These are phyloP conservation scores for Aspergillus japonicus DNA, from an alignment of 2,329 filamentous ascomycete species.

Conservation along the genomic window DNA sequence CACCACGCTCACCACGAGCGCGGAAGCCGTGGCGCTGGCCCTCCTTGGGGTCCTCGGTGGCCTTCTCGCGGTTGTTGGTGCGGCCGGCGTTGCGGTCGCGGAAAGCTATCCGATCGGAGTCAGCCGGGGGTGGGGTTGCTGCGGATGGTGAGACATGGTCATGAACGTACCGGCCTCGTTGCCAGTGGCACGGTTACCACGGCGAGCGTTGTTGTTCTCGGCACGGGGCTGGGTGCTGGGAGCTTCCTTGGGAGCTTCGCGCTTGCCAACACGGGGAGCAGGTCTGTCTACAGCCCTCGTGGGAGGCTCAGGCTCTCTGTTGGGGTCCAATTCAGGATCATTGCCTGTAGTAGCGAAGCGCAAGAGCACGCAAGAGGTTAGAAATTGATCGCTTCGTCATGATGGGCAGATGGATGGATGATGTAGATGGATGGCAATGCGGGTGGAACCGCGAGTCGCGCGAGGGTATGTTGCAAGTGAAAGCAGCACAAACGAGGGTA, in stretches of 20 bases:
- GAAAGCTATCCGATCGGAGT: conserved; percentile 62
- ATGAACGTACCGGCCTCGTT: conserved; percentile 79
- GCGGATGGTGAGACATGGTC: neutral
- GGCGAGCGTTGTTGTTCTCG: conserved; percentile 41
- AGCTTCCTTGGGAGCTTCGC: conserved; percentile 76
- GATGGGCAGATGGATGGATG: neutral
- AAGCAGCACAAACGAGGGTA: neutral
- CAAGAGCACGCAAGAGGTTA: conserved; percentile 30
- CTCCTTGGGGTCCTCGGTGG: conserved; percentile 66
- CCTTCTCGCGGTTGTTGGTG: conserved; percentile 77
- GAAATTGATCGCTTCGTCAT: conserved; percentile 23
- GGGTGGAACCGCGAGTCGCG: neutral
- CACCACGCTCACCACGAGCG: conserved; percentile 52
- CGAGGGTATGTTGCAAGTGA: neutral
- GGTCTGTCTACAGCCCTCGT: conserved; percentile 89
- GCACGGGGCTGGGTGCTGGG: conserved; percentile 47
- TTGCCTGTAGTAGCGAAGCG: conserved; percentile 53
- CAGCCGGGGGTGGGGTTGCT: conserved; percentile 8
- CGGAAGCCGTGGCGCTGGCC: conserved; percentile 47
- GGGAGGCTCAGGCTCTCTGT: conserved; percentile 73
- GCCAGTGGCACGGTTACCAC: conserved; percentile 60
- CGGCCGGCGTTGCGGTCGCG: conserved; percentile 81
- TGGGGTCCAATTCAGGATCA: conserved; percentile 68
- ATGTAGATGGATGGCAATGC: neutral
- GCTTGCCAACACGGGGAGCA: conserved; percentile 74